Conservation (phyloP, 192 early-diverging fungal species). For the Chytriomyces sp. region DNA sequence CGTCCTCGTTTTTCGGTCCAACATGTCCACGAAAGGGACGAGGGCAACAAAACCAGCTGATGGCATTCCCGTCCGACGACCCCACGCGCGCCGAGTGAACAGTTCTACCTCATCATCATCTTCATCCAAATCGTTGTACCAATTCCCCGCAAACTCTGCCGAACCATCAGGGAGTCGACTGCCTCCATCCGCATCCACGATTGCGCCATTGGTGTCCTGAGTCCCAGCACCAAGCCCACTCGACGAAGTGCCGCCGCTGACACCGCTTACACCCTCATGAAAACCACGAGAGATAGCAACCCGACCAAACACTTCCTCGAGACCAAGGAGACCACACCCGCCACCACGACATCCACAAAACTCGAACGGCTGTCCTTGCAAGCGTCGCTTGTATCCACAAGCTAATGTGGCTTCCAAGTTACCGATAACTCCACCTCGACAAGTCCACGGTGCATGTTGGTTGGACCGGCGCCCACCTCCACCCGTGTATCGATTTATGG, state of each 20-base stretch:
- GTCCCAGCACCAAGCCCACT: not conserved
- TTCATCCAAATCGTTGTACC: not conserved
- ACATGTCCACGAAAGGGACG: not conserved
- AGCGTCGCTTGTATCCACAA: not conserved
- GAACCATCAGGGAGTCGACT: not conserved
- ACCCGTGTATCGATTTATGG: not conserved
- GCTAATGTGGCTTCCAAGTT: not conserved
- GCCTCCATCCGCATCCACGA: not conserved
- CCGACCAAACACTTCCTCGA: slow-evolving; percentile 22
- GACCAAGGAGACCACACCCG: not conserved
- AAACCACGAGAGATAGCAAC: not conserved
- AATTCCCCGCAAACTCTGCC: not conserved
- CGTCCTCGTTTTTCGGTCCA: not conserved
- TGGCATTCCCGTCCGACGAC: not conserved
- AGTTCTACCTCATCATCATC: not conserved
- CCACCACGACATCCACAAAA: not conserved
- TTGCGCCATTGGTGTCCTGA: too few species aligned
- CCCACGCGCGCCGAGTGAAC: not conserved
- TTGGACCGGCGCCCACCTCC: not conserved
- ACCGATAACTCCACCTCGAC: not conserved
- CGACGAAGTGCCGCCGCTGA: not conserved
- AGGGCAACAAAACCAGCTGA: not conserved
- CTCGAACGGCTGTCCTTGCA: not conserved
- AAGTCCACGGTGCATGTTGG: not conserved
- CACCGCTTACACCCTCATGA: too few species aligned